phyloP scores from a whole-genome alignment of 768 basidiomycete species.

The Gelatoporia subvermispora region DNA sequence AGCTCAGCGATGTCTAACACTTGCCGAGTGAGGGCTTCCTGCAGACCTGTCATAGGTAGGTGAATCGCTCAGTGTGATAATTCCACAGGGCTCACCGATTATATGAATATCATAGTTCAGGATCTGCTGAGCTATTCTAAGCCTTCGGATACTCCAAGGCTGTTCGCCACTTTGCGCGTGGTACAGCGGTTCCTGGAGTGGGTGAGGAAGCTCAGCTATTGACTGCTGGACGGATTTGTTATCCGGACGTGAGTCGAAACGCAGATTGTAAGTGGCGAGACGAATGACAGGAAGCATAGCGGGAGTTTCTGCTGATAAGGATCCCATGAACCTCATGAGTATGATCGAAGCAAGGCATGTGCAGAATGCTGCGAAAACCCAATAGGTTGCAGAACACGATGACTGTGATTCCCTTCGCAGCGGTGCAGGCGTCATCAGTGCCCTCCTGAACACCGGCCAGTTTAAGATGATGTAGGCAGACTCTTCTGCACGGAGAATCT shows the following conservation, averaged over 20 bases:
- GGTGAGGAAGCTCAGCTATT: slow-evolving; percentile 38
- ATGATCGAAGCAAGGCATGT: too few species aligned
- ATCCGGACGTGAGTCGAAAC: slow-evolving; percentile 50
- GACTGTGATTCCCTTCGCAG: too few species aligned
- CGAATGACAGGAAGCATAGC: slow-evolving; percentile 17
- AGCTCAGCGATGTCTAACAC: slow-evolving; percentile 50
- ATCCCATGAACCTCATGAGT: too few species aligned
- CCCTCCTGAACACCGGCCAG: too few species aligned
- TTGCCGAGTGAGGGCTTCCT: slow-evolving; percentile 52
- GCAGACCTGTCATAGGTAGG: slow-evolving; percentile 34
- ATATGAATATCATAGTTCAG: slow-evolving; percentile 35
- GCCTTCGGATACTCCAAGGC: slow-evolving; percentile 49
- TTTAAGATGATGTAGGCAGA: too few species aligned
- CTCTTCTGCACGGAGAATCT: too few species aligned
- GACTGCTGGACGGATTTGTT: slow-evolving; percentile 44
- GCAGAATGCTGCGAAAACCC: too few species aligned
- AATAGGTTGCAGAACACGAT: too few species aligned
- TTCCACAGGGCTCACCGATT: slow-evolving; percentile 27
- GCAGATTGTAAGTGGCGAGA: slow-evolving; percentile 47
- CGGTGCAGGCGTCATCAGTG: too few species aligned
- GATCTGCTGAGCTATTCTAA: slow-evolving; percentile 44
- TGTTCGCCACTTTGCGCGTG: slow-evolving; percentile 33
- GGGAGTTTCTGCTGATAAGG: too few species aligned
- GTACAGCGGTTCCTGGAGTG: slow-evolving; percentile 32
- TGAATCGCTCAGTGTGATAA: background rate